Conservation (phyloP, 768 basidiomycete genomes). For the Lactarius hatsudake region DNA sequence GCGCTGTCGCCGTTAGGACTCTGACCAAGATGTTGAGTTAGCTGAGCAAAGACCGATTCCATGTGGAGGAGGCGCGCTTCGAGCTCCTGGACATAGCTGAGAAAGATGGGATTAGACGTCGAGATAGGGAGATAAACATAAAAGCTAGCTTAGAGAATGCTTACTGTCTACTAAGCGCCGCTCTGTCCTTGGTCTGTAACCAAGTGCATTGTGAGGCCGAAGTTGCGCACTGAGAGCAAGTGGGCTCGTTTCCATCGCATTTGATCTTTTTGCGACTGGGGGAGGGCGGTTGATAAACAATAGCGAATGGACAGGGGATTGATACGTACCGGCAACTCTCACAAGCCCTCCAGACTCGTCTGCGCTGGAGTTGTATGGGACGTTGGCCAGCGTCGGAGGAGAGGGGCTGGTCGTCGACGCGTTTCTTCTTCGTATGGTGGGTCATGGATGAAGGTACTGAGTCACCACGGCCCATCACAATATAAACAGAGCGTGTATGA, state of each 20-base stretch:
- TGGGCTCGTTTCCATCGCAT: conserved; percentile 85
- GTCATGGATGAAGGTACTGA: conserved; percentile 36
- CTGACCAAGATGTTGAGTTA: conserved; percentile 72
- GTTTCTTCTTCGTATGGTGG: conserved; percentile 75
- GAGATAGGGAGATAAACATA: conserved; percentile 26
- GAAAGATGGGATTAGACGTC: not conserved
- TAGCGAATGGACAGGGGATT: conserved; percentile 25
- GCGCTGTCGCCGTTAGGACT: conserved; percentile 37
- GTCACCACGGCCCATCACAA: conserved; percentile 25
- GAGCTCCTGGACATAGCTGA: conserved; percentile 87
- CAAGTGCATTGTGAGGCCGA: conserved; percentile 81
- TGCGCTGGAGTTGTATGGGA: conserved; percentile 73
- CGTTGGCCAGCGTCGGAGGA: conserved; percentile 58
- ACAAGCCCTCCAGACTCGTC: conserved; percentile 85
- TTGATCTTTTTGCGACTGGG: conserved; percentile 88
- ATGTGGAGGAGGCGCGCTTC: conserved; percentile 85
- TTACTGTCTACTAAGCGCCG: conserved; percentile 85
- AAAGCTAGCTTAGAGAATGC: conserved; percentile 35
- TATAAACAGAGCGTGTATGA: conserved; percentile 13
- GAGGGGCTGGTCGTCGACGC: conserved; percentile 52
- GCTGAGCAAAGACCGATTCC: conserved; percentile 82
- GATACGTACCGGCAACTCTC: conserved; percentile 76
- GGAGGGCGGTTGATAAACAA: conserved; percentile 25
- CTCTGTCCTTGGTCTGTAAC: conserved; percentile 90
- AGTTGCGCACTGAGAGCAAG: conserved; percentile 75